A percentile compares a stretch with the other conserved stretches of the same genome.
Conservation (phyloP, 257 asterid genomes). For the Leptodermis oblonga region DNA sequence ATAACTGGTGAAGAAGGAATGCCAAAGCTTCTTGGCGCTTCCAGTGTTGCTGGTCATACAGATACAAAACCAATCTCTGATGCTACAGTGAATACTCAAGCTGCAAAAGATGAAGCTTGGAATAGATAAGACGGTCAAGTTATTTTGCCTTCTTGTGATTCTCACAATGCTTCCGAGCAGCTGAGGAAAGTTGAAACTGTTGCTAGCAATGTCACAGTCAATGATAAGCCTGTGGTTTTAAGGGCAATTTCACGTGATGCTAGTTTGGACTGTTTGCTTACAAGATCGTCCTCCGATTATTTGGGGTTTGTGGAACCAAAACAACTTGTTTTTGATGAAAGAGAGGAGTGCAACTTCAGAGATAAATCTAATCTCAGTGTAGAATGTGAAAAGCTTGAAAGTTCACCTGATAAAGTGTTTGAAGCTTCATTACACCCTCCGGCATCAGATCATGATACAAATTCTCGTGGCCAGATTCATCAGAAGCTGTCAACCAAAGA, state of each 20-base stretch:
- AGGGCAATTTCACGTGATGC: slow-evolving; percentile 18
- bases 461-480: slow-evolving; percentile 18
- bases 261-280: slow-evolving; percentile 34
- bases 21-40: slow-evolving; percentile 21
- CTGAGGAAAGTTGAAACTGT: slow-evolving; percentile 24
- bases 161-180: slow-evolving; percentile 23
- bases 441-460: slow-evolving; percentile 21
- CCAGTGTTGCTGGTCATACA: slow-evolving; percentile 16
- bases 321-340: slow-evolving; percentile 39
- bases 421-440: slow-evolving; percentile 18
- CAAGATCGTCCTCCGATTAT: slow-evolving; percentile 30
- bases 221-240: slow-evolving; percentile 24
- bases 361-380: slow-evolving; percentile 22
- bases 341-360: slow-evolving; percentile 29
- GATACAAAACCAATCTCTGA: slow-evolving; percentile 26
- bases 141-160: slow-evolving; percentile 23
- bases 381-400: slow-evolving; percentile 27
- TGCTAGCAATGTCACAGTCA: slow-evolving; percentile 11
- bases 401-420: slow-evolving; percentile 21
- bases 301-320: slow-evolving; percentile 40
- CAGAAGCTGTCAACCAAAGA: slow-evolving; percentile 23
- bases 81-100: too few relatives aligned
- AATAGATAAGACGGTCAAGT: slow-evolving; percentile 26
- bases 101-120: slow-evolving; percentile 25
- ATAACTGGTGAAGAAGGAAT: slow-evolving; percentile 22